Base-by-base conservation (phyloP, 108 stramenopile genomes). In the Schizochytrium sp. region DNA sequence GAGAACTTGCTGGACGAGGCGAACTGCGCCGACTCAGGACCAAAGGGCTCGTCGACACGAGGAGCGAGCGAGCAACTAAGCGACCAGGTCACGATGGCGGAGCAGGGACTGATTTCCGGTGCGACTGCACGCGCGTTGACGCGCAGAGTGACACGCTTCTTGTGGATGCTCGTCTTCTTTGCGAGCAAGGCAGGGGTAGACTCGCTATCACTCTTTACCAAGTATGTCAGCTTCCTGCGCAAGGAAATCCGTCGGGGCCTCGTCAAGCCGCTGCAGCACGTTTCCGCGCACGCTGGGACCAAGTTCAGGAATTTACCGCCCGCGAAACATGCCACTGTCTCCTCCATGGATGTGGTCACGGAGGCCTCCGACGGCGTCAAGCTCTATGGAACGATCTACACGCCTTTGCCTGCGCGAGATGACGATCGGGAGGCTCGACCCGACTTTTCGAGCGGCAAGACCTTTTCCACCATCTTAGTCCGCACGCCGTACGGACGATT, bases 401-500 rank as follows among this genome's bases (percentile, higher is more conserved):
- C 48, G 6, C 76, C 76, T 8, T 12, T 83, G 10, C 48, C 45
- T 43, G 19, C 76, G 0, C n/a, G 48, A 0, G 48, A 83, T 45
- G 51, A 83, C 51, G 48, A 83, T 23, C 76, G 14, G 48, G 76
- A 83, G n/a, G 48, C 10, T 18, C 6, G n/a, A 23, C 48, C 76
- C 4, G 48, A 83, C 19, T 34, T 83, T 43, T 19, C 19, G 1
- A 23, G 76, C 51, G 48, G 48, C n/a, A 21, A 83, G 5, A 83
- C 44, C 8, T 87, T 58, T 23, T 43, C 87, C 43, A 87, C 87
- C 23, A 29, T 87, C 29, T 16, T 87, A 44, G 57, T 87, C 28
- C 87, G 87, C 19, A 87, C 87, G 58, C 87, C 87, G 14, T 87
- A 87, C 23, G 87, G 87, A 8, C 55, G 87, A 23, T 8, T 16